These are phyloP conservation scores for Pythium guiyangense DNA, from an alignment of 352 stramenopile genomes.

Conservation along the genomic window DNA sequence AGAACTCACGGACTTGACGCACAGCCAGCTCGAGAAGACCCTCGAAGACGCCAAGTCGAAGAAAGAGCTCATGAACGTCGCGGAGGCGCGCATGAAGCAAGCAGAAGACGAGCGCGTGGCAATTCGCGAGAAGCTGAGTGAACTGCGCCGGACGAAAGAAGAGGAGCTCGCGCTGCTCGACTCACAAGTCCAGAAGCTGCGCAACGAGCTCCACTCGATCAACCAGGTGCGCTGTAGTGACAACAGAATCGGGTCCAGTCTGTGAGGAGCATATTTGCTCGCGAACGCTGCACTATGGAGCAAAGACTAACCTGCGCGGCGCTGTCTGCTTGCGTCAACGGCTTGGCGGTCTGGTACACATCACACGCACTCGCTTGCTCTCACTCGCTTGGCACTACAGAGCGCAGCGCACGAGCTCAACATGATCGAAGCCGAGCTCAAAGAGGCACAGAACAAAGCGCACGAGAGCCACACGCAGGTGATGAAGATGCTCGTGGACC, in stretches of 20 bases:
- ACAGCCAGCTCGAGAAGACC: conserved; percentile 73
- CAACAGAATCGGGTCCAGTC: not conserved
- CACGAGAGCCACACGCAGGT: conserved; percentile 77
- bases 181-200: conserved; percentile 77
- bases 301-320: not conserved
- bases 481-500: conserved; percentile 65
- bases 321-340: not conserved
- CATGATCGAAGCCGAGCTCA: conserved; percentile 72
- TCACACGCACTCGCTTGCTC: not conserved
- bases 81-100: conserved; percentile 76
- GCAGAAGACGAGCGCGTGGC: conserved; percentile 71
- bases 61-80: conserved; percentile 71
- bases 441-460: conserved; percentile 65
- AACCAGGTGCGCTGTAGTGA: conserved; percentile 44
- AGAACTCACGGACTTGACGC: conserved; percentile 79
- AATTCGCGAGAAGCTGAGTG: conserved; percentile 73
- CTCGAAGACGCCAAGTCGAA: conserved; percentile 84
- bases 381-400: conserved; percentile 16
- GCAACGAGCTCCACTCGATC: conserved; percentile 66
- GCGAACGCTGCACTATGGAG: not conserved
- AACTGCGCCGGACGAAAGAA: conserved; percentile 78
- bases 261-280: not conserved
- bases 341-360: not conserved
- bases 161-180: conserved; percentile 79
- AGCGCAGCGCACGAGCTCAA: conserved; percentile 66